Base-by-base conservation (phyloP, 306 rosid genomes). In the Ammopiptanthus mongolicus region DNA sequence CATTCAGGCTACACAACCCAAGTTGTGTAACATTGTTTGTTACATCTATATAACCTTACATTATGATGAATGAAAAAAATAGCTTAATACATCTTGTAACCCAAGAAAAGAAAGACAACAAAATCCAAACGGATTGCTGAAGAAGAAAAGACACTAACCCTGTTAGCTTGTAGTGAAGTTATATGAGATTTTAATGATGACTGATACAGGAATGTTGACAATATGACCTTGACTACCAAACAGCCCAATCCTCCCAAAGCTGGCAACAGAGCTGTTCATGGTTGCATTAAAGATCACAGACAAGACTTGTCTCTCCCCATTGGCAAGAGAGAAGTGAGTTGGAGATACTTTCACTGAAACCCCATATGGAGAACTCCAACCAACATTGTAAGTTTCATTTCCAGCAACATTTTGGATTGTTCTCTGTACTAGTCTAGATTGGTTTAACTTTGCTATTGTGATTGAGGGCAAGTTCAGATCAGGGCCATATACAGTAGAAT, bases 391-490 rank as follows among this genome's bases (percentile, higher is more conserved):
- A 39, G 85, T 81, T 73, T 92, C 99, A 37, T 88, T 88, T 57
- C 79, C 91, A 37, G 84, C 97, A 23, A 92, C 53, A 71, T 90
- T 96, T 31, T 63, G 85, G 50, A 92, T 58, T 14, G 89, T 75
- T 85, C 99, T 87, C 31, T 76, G 88, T 3, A 96, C 86, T 8
- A 81, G 70, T 80, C 87, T 84, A 13, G 93, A 86, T 76, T 89
- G 88, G 87, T 92, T 84, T 33, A 96, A 81, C 76, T 58, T 86
- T 52, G 98, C 93, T 53, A 96, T 80, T 47, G 96, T 85, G 82
- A 96, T 89, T 55, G 99, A 96, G 8, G 99, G 99, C 75, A 96
- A 48, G 91, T 96, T 96, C 87, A 92, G 83, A 83, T 92, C 98
- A 78, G 88, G 78, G 52, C 92, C 92, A 42, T 47, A 53, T 55